phyloP scores from a whole-genome alignment of 345 rosid genomes.

The Theobroma cacao region DNA sequence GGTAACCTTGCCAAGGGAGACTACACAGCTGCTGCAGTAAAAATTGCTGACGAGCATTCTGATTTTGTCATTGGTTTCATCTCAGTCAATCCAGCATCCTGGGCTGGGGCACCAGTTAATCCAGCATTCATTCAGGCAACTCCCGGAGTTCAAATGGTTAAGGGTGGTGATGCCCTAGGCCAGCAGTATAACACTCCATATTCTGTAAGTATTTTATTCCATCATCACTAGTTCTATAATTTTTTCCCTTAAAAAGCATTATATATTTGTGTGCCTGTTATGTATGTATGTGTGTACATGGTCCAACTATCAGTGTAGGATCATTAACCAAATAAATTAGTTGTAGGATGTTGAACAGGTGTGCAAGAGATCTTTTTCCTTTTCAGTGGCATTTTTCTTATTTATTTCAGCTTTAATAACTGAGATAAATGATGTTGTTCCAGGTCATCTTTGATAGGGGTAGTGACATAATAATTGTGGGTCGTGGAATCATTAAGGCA shows the following conservation, averaged over 20 bases:
- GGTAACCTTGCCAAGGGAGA: conserved; percentile 96
- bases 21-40: conserved; percentile 89
- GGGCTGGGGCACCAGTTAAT: conserved; percentile 80
- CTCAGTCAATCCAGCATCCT: conserved; percentile 92
- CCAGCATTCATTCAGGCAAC: conserved; percentile 94
- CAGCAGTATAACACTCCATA: conserved; percentile 94
- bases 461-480: conserved; percentile 92
- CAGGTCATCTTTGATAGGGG: conserved; percentile 86
- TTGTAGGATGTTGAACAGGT: not conserved
- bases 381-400: not conserved
- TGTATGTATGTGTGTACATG: no score
- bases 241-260: not conserved
- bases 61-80: conserved; percentile 97
- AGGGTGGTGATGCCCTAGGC: conserved; percentile 88
- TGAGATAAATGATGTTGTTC: not conserved
- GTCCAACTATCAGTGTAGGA: not conserved
- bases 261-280: no score
- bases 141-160: conserved; percentile 96
- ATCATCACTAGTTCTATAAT: not conserved
- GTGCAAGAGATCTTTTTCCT: not conserved
- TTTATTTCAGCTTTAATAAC: not conserved
- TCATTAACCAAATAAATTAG: not conserved
- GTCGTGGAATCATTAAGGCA: conserved; percentile 95
- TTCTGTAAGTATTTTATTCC: conserved; percentile 52
- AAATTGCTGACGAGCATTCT: conserved; percentile 90